These are phyloP conservation scores for Nematocida sp. DNA, from an alignment of 371 early-diverging fungal genomes.

Conservation along the genomic window DNA sequence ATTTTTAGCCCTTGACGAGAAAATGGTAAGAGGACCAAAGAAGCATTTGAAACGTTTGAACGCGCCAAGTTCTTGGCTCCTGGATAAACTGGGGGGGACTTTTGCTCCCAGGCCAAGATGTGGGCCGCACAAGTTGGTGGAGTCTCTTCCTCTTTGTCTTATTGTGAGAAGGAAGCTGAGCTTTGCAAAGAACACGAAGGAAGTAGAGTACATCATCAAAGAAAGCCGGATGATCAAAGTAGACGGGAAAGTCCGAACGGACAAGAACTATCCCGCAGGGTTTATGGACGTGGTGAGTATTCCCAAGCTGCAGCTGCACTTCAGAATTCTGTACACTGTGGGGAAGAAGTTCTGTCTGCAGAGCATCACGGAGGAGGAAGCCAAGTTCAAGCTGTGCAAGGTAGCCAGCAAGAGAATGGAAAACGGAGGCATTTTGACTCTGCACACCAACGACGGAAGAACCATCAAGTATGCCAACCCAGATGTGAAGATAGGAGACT, in stretches of 20 bases:
- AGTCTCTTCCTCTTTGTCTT: constrained; percentile 92
- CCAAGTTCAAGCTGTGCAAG: constrained; percentile 96
- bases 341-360: constrained; percentile 98
- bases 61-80: constrained; percentile 99
- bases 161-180: constrained; percentile 95
- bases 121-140: constrained; percentile 97
- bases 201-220: constrained; percentile 87
- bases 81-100: constrained; percentile 93
- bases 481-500: constrained; percentile 91
- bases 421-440: constrained; percentile 83
- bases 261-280: constrained; percentile 93
- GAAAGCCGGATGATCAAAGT: constrained; percentile 95
- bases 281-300: constrained; percentile 98
- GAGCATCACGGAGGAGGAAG: constrained; percentile 93
- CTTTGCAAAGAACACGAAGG: constrained; percentile 92
- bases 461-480: constrained; percentile 99
- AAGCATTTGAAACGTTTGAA: constrained; percentile 99
- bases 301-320: constrained; percentile 95
- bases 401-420: constrained; percentile 85
- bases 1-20: constrained; percentile 64
- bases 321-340: constrained; percentile 93
- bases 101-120: constrained; percentile 92
- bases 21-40: constrained; percentile 88
- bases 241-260: constrained; percentile 94
- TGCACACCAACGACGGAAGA: constrained; percentile 96